These are phyloP conservation scores for Rhodotorula taiwanensis DNA, from an alignment of 768 basidiomycete genomes.

Conservation along the genomic window DNA sequence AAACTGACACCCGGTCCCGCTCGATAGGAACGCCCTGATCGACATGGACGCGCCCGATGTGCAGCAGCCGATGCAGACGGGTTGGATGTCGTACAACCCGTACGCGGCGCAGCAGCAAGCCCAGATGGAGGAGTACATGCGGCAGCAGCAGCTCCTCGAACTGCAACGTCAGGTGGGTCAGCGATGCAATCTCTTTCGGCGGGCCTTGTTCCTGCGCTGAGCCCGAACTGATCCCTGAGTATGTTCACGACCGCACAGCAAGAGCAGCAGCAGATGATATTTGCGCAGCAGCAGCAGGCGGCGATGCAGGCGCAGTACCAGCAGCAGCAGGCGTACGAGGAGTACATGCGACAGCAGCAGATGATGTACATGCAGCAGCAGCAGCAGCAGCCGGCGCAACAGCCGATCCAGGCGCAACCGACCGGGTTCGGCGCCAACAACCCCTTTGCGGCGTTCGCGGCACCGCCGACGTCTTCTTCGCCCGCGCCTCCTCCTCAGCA, in stretches of 20 bases:
- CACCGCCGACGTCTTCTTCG: constrained; percentile 25
- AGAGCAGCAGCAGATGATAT: constrained; percentile 36
- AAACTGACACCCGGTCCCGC: no score
- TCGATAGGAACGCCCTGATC: constrained; percentile 33
- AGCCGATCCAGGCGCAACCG: constrained; percentile 45
- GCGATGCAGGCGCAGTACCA: constrained; percentile 46
- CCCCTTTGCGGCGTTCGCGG: constrained; percentile 64
- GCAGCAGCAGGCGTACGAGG: constrained; percentile 50
- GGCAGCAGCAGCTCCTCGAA: constrained; percentile 73
- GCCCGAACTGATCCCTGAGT: no score
- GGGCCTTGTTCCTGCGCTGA: no score
- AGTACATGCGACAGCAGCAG: constrained; percentile 42
- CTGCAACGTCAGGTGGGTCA: constrained; percentile 66
- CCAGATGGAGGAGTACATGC: constrained; percentile 40
- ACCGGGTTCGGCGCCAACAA: constrained; percentile 73
- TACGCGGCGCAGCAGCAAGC: constrained; percentile 48
- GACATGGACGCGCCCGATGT: constrained; percentile 50
- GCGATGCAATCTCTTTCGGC: not conserved
- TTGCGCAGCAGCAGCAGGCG: constrained; percentile 34
- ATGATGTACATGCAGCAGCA: constrained; percentile 27
- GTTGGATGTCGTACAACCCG: constrained; percentile 83
- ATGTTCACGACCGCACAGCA: constrained; percentile 20
- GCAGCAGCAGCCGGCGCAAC: constrained; percentile 40
- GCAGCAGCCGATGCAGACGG: constrained; percentile 52
- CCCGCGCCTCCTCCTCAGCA: constrained; percentile 31